phyloP scores from a whole-genome alignment of 2,329 filamentous ascomycete species.

The Pestalotiopsis sp. region DNA sequence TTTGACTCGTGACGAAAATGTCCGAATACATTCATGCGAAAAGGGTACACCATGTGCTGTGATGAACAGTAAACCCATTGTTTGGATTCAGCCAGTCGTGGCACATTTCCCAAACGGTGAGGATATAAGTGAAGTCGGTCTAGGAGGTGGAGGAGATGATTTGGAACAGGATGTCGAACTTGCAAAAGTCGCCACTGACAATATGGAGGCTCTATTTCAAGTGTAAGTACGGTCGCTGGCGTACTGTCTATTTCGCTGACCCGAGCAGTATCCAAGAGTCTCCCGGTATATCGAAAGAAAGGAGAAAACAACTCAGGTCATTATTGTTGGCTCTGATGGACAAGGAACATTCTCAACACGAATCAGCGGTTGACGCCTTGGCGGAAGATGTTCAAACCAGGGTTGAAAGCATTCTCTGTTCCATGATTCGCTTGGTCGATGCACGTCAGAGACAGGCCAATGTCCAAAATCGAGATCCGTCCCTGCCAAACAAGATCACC shows the following conservation, averaged over 20 bases:
- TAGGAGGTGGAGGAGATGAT: conserved; percentile 80
- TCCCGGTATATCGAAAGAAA: conserved; percentile 18
- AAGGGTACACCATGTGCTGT: conserved; percentile 65
- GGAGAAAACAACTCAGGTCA: conserved; percentile 25
- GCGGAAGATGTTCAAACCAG: conserved; percentile 31
- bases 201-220: conserved; percentile 51
- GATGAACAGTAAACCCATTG: conserved; percentile 52
- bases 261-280: conserved; percentile 22
- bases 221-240: conserved; percentile 31
- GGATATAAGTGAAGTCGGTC: conserved; percentile 72
- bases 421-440: conserved; percentile 21
- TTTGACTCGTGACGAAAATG: conserved; percentile 64
- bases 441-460: neutral
- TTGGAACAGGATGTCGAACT: conserved; percentile 70
- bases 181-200: conserved; percentile 56
- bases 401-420: conserved; percentile 24
- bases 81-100: conserved; percentile 81
- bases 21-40: conserved; percentile 85
- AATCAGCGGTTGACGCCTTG: conserved; percentile 31
- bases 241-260: no score
- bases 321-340: conserved; percentile 20
- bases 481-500: conserved; percentile 45
- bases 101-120: conserved; percentile 61
- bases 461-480: conserved; percentile 11
- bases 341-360: conserved; percentile 35